A percentile compares a stretch with the other conserved stretches of the same genome.
These are phyloP conservation scores for Tausonia pullulans DNA, from an alignment of 1,284 basidiomycete species.

Conservation along the genomic window DNA sequence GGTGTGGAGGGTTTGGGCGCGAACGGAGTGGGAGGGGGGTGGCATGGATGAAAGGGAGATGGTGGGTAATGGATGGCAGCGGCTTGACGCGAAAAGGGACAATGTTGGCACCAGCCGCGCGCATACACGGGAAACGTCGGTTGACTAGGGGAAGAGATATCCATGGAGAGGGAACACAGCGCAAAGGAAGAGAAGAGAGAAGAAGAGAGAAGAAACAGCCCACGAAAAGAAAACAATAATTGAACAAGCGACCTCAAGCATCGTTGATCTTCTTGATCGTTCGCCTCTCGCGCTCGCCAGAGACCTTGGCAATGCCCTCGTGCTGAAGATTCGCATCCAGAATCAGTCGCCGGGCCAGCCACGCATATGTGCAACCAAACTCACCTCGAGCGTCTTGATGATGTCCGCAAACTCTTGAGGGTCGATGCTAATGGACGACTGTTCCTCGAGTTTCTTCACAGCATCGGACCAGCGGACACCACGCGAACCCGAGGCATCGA, in stretches of 20 bases:
- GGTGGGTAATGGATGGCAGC: too few species aligned
- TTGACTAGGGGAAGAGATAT: too few species aligned
- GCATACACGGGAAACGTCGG: too few species aligned
- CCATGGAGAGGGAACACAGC: background rate
- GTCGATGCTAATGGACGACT: constrained; percentile 69
- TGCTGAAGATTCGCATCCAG: constrained; percentile 11
- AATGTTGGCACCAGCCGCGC: too few species aligned
- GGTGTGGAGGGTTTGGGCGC: too few species aligned
- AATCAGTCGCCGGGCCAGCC: background rate
- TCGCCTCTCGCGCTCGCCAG: constrained; percentile 73
- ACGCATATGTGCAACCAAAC: background rate
- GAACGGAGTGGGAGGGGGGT: too few species aligned
- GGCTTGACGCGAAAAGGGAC: too few species aligned
- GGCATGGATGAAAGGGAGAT: too few species aligned
- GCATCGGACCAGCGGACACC: constrained; percentile 72
- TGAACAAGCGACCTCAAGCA: background rate
- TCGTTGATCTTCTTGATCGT: constrained; percentile 48
- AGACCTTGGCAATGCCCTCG: constrained; percentile 70
- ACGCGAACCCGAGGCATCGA: constrained; percentile 49
- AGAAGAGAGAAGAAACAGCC: background rate
- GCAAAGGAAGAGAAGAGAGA: background rate
- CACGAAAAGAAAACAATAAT: background rate
- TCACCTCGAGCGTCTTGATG: constrained; percentile 57
- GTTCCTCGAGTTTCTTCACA: constrained; percentile 57
- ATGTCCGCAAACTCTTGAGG: constrained; percentile 69